Percentiles rank a stretch among this genome's conserved stretches.
Evolutionary conservation across 139 green algal species (phyloP).

Genomic region (Mychonastes homosphaera): DNA sequence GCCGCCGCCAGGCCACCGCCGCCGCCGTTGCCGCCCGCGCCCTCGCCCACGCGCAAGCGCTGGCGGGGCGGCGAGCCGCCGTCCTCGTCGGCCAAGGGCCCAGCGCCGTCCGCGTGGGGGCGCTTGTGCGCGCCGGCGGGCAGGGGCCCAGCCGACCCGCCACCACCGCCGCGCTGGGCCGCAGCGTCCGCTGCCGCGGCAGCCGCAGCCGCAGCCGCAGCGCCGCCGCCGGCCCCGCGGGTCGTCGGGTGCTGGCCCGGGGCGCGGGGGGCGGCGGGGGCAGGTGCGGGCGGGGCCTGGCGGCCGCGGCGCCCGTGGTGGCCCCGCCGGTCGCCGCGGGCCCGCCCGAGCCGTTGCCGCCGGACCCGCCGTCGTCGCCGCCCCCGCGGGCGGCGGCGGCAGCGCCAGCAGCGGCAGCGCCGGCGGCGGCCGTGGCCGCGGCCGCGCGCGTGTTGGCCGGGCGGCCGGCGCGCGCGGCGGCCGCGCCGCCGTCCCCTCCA

Average conservation of each 20-base stretch:
- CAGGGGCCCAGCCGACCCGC: constrained; percentile 9
- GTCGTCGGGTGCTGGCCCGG: not conserved
- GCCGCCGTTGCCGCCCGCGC: not conserved
- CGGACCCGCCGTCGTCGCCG: not conserved
- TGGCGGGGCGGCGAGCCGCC: not conserved
- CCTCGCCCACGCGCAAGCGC: not conserved
- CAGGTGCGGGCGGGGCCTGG: no score
- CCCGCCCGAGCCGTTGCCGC: not conserved
- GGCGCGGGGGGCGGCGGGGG: no score
- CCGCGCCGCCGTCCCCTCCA: not conserved
- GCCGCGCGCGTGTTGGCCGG: not conserved
- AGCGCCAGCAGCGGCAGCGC: not conserved
- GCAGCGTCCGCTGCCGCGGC: no score
- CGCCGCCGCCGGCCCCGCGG: not conserved
- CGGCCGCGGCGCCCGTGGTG: no score
- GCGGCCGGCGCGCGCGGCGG: not conserved
- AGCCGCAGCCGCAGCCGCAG: not conserved
- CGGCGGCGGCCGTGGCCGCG: not conserved
- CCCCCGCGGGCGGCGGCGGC: not conserved
- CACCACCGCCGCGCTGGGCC: constrained; percentile 14
- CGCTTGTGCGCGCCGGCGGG: not conserved
- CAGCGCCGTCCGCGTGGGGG: not conserved
- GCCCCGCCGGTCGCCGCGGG: constrained; percentile 5
- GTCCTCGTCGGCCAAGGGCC: not conserved
- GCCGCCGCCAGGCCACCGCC: not conserved